phyloP scores from a whole-genome alignment of 2,329 filamentous ascomycete species.

The Fusarium abutilonis region DNA sequence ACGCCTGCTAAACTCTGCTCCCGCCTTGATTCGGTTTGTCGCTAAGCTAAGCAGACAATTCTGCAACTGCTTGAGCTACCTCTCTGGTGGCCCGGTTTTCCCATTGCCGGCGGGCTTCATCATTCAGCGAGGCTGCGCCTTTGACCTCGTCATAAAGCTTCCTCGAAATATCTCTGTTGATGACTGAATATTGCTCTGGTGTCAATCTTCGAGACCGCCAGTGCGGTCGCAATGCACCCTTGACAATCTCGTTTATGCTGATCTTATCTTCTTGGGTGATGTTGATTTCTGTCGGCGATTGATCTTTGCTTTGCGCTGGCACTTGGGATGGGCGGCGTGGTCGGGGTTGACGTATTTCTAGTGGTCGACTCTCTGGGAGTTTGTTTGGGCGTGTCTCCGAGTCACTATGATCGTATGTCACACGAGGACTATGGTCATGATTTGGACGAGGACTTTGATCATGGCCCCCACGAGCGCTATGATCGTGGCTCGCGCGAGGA shows the following conservation, averaged over 20 bases:
- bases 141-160: constrained; percentile 80
- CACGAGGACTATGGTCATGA: constrained; percentile 63
- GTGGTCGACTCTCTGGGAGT: constrained; percentile 47
- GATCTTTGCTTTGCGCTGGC: constrained; percentile 64
- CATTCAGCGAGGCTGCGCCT: constrained; percentile 67
- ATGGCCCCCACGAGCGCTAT: constrained; percentile 9
- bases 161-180: constrained; percentile 89
- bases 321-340: constrained; percentile 58
- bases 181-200: constrained; percentile 89
- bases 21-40: constrained; percentile 39
- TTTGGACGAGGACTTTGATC: constrained; percentile 15
- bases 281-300: constrained; percentile 71
- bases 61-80: constrained; percentile 77
- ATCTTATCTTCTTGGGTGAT: constrained; percentile 87
- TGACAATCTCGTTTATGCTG: constrained; percentile 89
- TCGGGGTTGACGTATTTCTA: constrained; percentile 64
- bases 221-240: constrained; percentile 80
- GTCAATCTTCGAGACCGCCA: constrained; percentile 83
- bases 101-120: constrained; percentile 73
- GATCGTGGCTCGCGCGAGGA: too few relatives aligned
- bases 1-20: constrained; percentile 46
- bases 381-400: constrained; percentile 35
- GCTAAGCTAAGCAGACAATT: constrained; percentile 61
- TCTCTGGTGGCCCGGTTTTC: constrained; percentile 81
- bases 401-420: constrained; percentile 35